These are phyloP conservation scores for Ustanciosporium gigantosporum DNA, from an alignment of 1,284 basidiomycete species.

Conservation along the genomic window DNA sequence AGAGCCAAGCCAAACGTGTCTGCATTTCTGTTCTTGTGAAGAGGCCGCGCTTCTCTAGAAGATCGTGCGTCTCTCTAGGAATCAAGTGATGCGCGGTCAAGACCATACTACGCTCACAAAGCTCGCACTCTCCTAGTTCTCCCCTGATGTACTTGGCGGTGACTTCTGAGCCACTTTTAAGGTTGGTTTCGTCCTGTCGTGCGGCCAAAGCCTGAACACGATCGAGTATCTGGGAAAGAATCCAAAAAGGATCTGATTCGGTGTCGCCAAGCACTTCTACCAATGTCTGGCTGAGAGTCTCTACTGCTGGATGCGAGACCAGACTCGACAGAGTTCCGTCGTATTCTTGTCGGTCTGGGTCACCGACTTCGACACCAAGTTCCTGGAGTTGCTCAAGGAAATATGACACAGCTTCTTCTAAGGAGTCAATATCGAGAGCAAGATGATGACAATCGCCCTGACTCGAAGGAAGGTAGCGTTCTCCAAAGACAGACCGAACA, in stretches of 20 bases:
- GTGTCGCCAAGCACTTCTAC: neutral
- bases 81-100: slow-evolving; percentile 13
- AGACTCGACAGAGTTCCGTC: neutral
- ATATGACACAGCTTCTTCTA: neutral
- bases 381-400: neutral
- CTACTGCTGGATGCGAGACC: neutral
- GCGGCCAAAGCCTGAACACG: neutral
- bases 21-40: slow-evolving; percentile 5
- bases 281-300: neutral
- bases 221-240: neutral
- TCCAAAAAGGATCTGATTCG: neutral
- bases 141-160: neutral
- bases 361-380: neutral
- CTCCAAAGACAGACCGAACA: no score
- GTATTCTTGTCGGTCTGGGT: neutral
- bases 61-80: slow-evolving; percentile 5
- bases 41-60: slow-evolving; percentile 2
- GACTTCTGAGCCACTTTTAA: no score
- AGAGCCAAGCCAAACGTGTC: slow-evolving; percentile 5
- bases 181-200: no score
- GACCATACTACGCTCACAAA: slow-evolving; percentile 9
- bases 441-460: no score
- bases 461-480: no score
- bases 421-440: no score
- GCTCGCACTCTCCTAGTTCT: slow-evolving; percentile 4